Evolutionary conservation across 495 filamentous ascomycete genomes (phyloP).

Genomic region (Lophium mytilinum): DNA sequence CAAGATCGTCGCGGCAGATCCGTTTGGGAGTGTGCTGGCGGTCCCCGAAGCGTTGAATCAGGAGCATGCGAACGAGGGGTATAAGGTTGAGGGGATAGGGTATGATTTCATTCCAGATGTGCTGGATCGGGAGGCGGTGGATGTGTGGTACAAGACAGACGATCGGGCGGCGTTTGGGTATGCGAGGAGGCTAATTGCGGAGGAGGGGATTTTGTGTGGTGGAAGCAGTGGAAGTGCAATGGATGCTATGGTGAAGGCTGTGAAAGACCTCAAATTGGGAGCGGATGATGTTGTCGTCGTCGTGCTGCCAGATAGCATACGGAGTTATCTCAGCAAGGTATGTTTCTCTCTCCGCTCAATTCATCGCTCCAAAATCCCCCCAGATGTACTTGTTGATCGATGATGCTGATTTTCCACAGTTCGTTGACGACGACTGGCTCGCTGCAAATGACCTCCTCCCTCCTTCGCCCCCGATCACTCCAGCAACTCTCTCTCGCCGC

Average conservation of each 20-base stretch:
- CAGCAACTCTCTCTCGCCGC: slow-evolving; percentile 9
- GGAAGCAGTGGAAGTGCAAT: slow-evolving; percentile 92
- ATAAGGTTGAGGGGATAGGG: slow-evolving; percentile 98
- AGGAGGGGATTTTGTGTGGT: slow-evolving; percentile 91
- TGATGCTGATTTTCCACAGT: slow-evolving; percentile 38
- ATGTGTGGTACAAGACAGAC: slow-evolving; percentile 96
- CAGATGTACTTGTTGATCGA: too few species aligned
- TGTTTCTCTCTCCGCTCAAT: slow-evolving; percentile 2
- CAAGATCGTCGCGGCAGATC: slow-evolving; percentile 86
- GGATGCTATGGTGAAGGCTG: slow-evolving; percentile 70
- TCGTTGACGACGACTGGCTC: slow-evolving; percentile 97
- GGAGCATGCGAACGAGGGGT: slow-evolving; percentile 68
- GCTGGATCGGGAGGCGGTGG: slow-evolving; percentile 69
- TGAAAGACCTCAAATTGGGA: slow-evolving; percentile 62
- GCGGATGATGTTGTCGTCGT: slow-evolving; percentile 83
- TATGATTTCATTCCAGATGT: slow-evolving; percentile 98
- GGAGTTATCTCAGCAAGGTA: slow-evolving; percentile 93
- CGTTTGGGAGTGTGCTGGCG: slow-evolving; percentile 80
- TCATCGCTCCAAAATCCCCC: too few species aligned
- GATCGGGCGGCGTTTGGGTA: slow-evolving; percentile 87
- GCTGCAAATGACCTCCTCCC: slow-evolving; percentile 85
- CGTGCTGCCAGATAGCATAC: slow-evolving; percentile 87
- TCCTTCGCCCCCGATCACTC: slow-evolving; percentile 43
- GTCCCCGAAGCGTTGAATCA: slow-evolving; percentile 69
- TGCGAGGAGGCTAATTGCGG: slow-evolving; percentile 80